Evolutionary conservation across 148 eudicot species (phyloP).

Genomic region (Fallopia convolvulus): DNA sequence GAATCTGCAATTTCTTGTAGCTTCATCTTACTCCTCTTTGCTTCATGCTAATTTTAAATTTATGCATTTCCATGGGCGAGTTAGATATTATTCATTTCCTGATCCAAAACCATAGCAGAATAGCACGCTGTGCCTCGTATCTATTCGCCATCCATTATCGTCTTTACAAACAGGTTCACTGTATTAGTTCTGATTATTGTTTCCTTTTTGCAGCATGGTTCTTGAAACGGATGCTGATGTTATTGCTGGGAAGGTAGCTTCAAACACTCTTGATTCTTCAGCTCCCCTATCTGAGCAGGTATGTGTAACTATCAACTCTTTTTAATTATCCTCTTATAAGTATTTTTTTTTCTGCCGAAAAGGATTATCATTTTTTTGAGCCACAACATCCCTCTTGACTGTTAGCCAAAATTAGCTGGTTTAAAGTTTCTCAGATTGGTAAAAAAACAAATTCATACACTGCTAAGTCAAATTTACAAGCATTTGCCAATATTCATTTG

Average conservation of each 20-base stretch:
- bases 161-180: no score
- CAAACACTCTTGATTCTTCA: slow-evolving; percentile 64
- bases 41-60: background rate
- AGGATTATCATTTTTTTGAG: background rate
- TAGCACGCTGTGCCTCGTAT: no score
- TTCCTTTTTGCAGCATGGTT: slow-evolving; percentile 52
- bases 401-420: background rate
- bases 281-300: slow-evolving; percentile 96
- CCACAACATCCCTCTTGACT: background rate
- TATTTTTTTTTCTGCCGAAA: background rate
- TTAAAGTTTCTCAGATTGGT: background rate
- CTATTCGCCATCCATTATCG: no score
- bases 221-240: slow-evolving; percentile 90
- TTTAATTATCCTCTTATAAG: background rate
- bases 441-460: background rate
- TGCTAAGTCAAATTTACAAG: background rate
- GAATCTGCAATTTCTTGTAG: background rate
- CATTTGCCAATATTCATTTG: background rate
- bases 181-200: background rate
- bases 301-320: background rate
- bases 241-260: slow-evolving; percentile 86
- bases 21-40: background rate
- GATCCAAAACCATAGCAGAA: background rate
- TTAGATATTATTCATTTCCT: background rate
- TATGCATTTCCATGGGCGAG: background rate